Conservation (phyloP, 495 filamentous ascomycete genomes). For the Choiromyces venosus region DNA sequence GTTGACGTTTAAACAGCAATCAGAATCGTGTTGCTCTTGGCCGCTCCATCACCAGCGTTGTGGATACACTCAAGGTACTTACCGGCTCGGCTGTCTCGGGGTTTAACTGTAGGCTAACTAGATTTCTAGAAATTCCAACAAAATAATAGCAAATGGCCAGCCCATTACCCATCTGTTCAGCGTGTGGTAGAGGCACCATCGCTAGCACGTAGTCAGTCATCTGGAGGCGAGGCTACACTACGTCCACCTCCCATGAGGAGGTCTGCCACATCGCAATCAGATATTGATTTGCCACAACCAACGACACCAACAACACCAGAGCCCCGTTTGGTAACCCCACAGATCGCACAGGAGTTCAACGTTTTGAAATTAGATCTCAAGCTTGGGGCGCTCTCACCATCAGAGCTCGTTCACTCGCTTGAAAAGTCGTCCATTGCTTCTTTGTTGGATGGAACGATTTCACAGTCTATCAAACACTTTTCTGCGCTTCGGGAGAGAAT, state of each 20-base stretch:
- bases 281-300: constrained; percentile 47
- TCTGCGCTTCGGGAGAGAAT: constrained; percentile 82
- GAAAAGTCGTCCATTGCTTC: constrained; percentile 87
- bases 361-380: constrained; percentile 92
- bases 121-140: constrained; percentile 66
- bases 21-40: constrained; percentile 79
- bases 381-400: constrained; percentile 73
- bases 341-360: constrained; percentile 93
- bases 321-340: constrained; percentile 75
- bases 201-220: constrained; percentile 43
- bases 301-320: constrained; percentile 54
- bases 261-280: constrained; percentile 26
- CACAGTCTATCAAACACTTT: constrained; percentile 84
- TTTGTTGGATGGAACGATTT: constrained; percentile 87
- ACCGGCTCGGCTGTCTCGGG: constrained; percentile 5
- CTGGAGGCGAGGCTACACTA: constrained; percentile 13
- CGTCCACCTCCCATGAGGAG: constrained; percentile 45
- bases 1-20: constrained; percentile 61
- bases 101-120: constrained; percentile 9
- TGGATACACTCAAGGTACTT: constrained; percentile 60
- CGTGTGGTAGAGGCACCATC: constrained; percentile 49
- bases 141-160: constrained; percentile 87
- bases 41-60: constrained; percentile 73
- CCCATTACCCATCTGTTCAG: constrained; percentile 86
- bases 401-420: constrained; percentile 91